Conservation (phyloP, 192 early-diverging fungal species). For the Dimargaris cristalligena region DNA sequence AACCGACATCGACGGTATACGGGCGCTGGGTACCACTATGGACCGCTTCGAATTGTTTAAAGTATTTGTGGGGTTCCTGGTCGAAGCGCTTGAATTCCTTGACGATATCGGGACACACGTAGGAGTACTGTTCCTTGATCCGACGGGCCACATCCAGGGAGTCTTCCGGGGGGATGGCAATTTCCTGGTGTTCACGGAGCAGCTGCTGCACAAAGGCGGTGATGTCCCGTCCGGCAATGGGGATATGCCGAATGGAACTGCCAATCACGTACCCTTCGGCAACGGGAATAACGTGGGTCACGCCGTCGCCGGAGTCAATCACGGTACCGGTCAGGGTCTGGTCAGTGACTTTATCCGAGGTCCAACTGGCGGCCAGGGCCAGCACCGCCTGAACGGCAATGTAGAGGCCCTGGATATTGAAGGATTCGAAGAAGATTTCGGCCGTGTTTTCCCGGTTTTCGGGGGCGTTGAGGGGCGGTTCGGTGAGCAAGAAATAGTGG, state of each 20-base stretch:
- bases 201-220: conserved; percentile 97
- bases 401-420: conserved; percentile 93
- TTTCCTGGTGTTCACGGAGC: conserved; percentile 87
- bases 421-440: conserved; percentile 99
- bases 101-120: conserved; percentile 93
- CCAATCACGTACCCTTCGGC: conserved; percentile 97
- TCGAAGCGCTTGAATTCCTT: conserved; percentile 94
- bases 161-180: conserved; percentile 89
- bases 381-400: conserved; percentile 99
- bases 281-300: conserved; percentile 98
- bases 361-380: conserved; percentile 91
- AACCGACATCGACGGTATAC: conserved; percentile 92
- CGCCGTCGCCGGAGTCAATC: conserved; percentile 96
- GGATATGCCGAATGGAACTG: conserved; percentile 95
- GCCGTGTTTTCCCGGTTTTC: conserved; percentile 98
- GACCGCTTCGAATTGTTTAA: conserved; percentile 69
- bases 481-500: conserved; percentile 91
- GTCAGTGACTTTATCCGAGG: conserved; percentile 60
- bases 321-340: conserved; percentile 95
- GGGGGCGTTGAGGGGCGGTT: conserved; percentile 93
- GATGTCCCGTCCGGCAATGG: conserved; percentile 96
- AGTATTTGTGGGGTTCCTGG: conserved; percentile 73
- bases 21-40: conserved; percentile 70
- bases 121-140: conserved; percentile 95
- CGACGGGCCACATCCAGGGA: conserved; percentile 83